Evolutionary conservation across 2,329 filamentous ascomycete genomes (phyloP).

Genomic region (Botrytis hyacinthi): DNA sequence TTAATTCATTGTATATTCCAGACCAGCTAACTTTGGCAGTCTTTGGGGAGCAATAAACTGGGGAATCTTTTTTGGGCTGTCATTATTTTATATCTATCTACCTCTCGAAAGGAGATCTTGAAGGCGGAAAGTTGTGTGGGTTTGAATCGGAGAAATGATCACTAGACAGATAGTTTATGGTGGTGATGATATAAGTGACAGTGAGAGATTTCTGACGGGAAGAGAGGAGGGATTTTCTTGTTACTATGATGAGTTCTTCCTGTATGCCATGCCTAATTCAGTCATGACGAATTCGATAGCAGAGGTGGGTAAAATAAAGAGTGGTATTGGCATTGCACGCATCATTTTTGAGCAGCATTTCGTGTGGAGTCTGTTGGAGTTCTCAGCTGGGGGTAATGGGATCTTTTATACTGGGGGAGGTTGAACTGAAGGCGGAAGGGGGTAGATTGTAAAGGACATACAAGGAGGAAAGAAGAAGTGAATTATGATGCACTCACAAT

Average conservation of each 20-base stretch:
- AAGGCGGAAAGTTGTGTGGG: accelerated
- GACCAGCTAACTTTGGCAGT: accelerated
- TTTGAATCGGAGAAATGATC: accelerated
- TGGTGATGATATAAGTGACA: not conserved
- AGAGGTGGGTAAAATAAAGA: not conserved
- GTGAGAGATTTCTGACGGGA: accelerated
- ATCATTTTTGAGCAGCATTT: accelerated
- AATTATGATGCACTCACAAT: not conserved
- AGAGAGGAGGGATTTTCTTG: not conserved
- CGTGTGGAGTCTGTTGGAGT: accelerated
- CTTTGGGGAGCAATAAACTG: accelerated
- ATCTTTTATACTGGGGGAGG: not conserved
- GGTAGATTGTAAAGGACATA: no score
- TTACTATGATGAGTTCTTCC: not conserved
- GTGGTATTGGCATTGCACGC: not conserved
- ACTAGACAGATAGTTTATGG: accelerated
- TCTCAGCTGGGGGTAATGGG: not conserved
- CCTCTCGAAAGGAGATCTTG: not conserved
- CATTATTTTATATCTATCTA: accelerated
- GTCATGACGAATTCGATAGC: accelerated
- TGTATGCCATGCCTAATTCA: not conserved
- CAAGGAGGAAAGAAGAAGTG: no score
- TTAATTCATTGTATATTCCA: not conserved
- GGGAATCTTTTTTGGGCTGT: accelerated
- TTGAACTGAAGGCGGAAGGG: no score